phyloP scores from a whole-genome alignment of 2,329 filamentous ascomycete species.

The Raffaelea ambrosiae region DNA sequence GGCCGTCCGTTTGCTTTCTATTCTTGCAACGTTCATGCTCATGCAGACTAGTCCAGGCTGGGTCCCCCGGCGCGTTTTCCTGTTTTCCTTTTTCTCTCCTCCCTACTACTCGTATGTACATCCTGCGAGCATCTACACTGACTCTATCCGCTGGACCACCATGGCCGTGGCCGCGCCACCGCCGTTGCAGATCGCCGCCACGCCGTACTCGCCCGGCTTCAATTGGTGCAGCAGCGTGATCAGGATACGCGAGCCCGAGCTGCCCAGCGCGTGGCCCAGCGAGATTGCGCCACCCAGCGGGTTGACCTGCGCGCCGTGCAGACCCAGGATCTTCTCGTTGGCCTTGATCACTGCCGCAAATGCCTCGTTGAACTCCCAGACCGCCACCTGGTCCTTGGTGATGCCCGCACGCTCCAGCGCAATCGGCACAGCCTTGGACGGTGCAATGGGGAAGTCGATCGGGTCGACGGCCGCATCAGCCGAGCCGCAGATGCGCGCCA shows the following conservation, averaged over 20 bases:
- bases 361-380: constrained; percentile 99
- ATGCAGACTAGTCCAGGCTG: too few species aligned
- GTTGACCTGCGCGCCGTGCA: constrained; percentile 75
- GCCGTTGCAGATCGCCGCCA: constrained; percentile 94
- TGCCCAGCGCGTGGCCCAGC: constrained; percentile 83
- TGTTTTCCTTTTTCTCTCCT: not conserved
- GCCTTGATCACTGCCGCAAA: constrained; percentile 94
- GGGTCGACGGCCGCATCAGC: constrained; percentile 87
- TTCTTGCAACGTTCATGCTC: too few species aligned
- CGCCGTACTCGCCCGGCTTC: constrained; percentile 85
- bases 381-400: constrained; percentile 78
- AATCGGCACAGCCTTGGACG: constrained; percentile 84
- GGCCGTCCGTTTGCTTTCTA: too few species aligned
- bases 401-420: constrained; percentile 84
- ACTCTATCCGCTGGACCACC: constrained; percentile 76
- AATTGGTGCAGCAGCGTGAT: constrained; percentile 87
- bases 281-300: constrained; percentile 86
- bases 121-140: constrained; percentile 35
- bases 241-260: constrained; percentile 85
- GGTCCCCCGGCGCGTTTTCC: not conserved
- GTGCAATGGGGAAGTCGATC: constrained; percentile 90
- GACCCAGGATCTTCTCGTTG: constrained; percentile 76
- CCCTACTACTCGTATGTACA: not conserved
- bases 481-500: constrained; percentile 78
- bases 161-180: constrained; percentile 87